Evolutionary conservation across 805 yeast genomes (phyloP).

Genomic region (Ogataea henricii): DNA sequence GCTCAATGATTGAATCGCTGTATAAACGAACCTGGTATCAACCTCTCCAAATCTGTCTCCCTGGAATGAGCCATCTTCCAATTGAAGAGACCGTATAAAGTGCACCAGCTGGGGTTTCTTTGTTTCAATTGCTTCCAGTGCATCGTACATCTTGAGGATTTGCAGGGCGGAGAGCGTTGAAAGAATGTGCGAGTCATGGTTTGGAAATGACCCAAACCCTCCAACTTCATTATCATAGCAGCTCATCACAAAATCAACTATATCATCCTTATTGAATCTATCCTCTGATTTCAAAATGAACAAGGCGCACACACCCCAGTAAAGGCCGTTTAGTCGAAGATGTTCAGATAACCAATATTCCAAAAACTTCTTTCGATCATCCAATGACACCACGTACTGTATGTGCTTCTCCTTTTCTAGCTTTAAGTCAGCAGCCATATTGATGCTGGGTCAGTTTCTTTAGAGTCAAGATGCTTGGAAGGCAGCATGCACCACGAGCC

Average conservation of each 20-base stretch:
- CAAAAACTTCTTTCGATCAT: conserved; percentile 55
- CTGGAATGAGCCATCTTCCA: conserved; percentile 70
- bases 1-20: conserved; percentile 72
- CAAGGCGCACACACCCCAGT: conserved; percentile 91
- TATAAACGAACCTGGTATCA: conserved; percentile 88
- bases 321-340: conserved; percentile 84
- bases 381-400: conserved; percentile 54
- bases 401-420: conserved; percentile 53
- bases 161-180: conserved; percentile 88
- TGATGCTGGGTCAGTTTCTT: not conserved
- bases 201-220: conserved; percentile 88
- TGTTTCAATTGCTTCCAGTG: conserved; percentile 43
- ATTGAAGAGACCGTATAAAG: conserved; percentile 49
- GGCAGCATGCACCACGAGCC: not conserved
- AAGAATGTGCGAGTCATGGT: conserved; percentile 85
- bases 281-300: conserved; percentile 56
- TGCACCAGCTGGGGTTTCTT: conserved; percentile 34
- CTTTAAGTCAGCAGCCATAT: not conserved
- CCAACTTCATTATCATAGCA: conserved; percentile 65
- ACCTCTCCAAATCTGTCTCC: conserved; percentile 94
- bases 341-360: conserved; percentile 93
- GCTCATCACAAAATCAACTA: conserved; percentile 64
- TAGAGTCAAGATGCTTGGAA: too few species aligned
- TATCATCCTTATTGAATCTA: conserved; percentile 60
- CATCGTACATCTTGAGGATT: conserved; percentile 65